Evolutionary conservation across 2,329 filamentous ascomycete genomes (phyloP), one percentile per base, ranked within the genome.

Genomic region (Rutstroemia sp.): DNA sequence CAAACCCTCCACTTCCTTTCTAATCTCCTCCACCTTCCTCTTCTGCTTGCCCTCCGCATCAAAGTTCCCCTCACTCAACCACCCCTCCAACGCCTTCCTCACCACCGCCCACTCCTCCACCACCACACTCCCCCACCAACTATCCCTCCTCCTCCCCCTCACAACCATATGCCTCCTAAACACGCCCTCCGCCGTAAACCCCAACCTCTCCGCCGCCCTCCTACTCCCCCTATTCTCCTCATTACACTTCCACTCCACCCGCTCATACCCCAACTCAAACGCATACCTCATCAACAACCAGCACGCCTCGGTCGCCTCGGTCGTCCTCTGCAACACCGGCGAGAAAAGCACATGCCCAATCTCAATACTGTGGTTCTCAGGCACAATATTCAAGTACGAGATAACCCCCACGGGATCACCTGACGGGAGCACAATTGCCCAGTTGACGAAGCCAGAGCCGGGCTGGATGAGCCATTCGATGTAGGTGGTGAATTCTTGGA

Each of bases 241-340:
- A 64, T 86, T 76, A 53, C 80, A 82, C 63, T 86, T 87, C 83
- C 84, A 87, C 66, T 86, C 82, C 4, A 84, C 75, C 7, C 83
- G 72, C 3, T 76, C 67, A 64, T 81, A 83, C 0, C 77, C 74
- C 21, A 85, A 65, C 2, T 79, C 76, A 61, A 86, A 80, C 0
- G 75, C 75, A 54, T 81, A 72, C 39, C 71, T 70, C 45, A 80
- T 73, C n/a, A 84, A 66, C 1, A 86, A 69, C 58, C 78, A 84
- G 58, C 80, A 73, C 0, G 76, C 74, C 65, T 86, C 83, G 0
- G 82, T 86, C 0, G 81, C 78, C 6, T 73, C 75, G 0, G 73
- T 73, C 0, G 80, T 84, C 14, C 77, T 74, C 64, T 81, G 78
- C 16, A 86, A 65, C 1, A 63, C 60, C 0, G 72, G 68, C 0